Evolutionary conservation across 768 basidiomycete genomes (phyloP).

Genomic region (Amanita polypyramis): DNA sequence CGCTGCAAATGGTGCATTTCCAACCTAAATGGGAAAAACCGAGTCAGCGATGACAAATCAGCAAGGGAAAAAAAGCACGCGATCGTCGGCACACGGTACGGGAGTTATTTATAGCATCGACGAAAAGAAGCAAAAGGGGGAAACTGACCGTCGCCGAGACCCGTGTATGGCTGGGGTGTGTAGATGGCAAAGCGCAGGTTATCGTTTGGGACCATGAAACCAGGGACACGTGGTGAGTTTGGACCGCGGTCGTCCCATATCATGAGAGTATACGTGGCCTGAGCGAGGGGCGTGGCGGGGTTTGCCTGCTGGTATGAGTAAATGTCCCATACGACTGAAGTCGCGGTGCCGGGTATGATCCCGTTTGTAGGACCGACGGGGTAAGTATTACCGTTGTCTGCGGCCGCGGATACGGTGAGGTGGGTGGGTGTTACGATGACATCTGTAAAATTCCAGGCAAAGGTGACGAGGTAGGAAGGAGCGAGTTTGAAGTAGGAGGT

Average conservation of each 20-base stretch:
- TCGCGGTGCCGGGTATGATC: conserved; percentile 59
- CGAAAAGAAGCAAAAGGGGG: no score
- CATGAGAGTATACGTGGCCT: conserved; percentile 65
- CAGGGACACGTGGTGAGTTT: conserved; percentile 43
- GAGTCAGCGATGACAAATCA: not conserved
- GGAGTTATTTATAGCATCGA: not conserved
- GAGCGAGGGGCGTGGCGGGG: conserved; percentile 58
- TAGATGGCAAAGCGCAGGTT: conserved; percentile 78
- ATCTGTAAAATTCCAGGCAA: conserved; percentile 84
- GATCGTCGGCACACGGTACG: no score
- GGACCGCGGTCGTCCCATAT: conserved; percentile 80
- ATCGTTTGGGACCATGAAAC: conserved; percentile 59
- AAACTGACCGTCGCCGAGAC: conserved; percentile 41
- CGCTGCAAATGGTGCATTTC: conserved; percentile 40
- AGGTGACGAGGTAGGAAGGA: conserved; percentile 59
- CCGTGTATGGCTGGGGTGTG: conserved; percentile 62
- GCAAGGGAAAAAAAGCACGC: no score
- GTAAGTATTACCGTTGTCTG: conserved; percentile 85
- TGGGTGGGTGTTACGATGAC: conserved; percentile 60
- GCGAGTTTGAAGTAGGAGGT: conserved; percentile 90
- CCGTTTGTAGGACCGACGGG: conserved; percentile 75
- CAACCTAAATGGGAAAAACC: conserved; percentile 33
- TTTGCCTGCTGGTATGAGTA: conserved; percentile 59
- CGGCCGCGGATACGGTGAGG: conserved; percentile 74
- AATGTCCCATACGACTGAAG: conserved; percentile 70